phyloP scores from a whole-genome alignment of 2,329 filamentous ascomycete genomes.

The Trichoderma sp. region DNA sequence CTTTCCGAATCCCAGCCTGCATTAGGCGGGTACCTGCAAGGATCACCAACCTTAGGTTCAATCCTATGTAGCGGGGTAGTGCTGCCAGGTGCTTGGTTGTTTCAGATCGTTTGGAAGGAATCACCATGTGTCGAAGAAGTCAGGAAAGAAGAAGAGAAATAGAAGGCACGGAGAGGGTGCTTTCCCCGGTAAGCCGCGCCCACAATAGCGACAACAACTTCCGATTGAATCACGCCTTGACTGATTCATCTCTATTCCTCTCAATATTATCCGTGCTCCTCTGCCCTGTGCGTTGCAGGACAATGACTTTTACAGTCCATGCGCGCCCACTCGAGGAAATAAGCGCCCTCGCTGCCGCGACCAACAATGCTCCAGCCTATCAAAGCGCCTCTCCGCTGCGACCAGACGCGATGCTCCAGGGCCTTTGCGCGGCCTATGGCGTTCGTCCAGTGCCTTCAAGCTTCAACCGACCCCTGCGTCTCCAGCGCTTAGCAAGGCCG shows the following conservation, averaged over 20 bases:
- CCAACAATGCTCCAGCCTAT: constrained; percentile 21
- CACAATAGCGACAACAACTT: no score
- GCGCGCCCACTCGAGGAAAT: background rate
- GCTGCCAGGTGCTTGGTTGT: background rate
- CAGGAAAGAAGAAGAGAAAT: background rate
- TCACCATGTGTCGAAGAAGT: background rate
- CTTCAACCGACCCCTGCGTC: constrained; percentile 21
- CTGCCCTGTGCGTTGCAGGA: background rate
- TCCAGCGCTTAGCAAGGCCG: constrained; percentile 26
- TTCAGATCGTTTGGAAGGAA: background rate
- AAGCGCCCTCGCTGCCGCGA: constrained; percentile 26
- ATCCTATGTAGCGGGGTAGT: background rate
- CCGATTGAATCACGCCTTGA: no score
- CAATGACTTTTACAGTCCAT: background rate
- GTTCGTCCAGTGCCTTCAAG: constrained; percentile 20
- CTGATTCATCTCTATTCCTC: background rate
- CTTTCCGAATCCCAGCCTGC: background rate
- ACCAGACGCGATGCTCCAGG: constrained; percentile 9
- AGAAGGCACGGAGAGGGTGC: background rate
- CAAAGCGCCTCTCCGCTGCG: constrained; percentile 18
- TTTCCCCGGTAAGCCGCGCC: no score
- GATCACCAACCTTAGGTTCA: no score
- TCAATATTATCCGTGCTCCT: background rate
- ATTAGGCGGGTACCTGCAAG: no score
- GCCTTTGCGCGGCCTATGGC: constrained; percentile 17